Base-by-base conservation (phyloP, 495 filamentous ascomycete genomes). In the Hyaloscypha finlandica region DNA sequence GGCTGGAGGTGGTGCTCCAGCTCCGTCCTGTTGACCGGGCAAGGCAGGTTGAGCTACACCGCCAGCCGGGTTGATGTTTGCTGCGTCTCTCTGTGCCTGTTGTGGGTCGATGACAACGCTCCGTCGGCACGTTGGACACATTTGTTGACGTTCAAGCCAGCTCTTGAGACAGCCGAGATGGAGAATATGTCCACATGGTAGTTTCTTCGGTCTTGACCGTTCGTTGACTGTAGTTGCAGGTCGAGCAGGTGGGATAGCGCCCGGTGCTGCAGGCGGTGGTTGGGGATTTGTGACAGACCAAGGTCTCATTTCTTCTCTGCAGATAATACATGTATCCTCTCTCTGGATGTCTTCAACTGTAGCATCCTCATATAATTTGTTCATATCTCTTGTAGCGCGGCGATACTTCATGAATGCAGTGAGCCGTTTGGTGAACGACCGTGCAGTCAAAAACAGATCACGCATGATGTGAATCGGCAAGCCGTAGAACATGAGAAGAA, bases 91-190 rank as follows among this genome's bases (percentile, higher is more conserved):
- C 72, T 73, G 64, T 65, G 65, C 54, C 75, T 72, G 31, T 63
- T 71, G 64, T 54, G 67, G 59, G 61, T 63, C 59, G 74, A 65
- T 65, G 53, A 91, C 78, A 35, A 99, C 96, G 25, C 95, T 86
- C 35, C 92, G 84, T 64, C 95, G 88, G 75, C 95, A 99, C 4
- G 94, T 98, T 12, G 95, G 95, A 76, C 95, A 99, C 29, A 95
- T 93, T 76, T 98, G 96, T 76, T 99, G 95, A 63, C 95, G 88
- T 79, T 98, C 95, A n/a, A 99, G 81, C 95, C 95, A 99, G 75
- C 94, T 96, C 73, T 92, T 89, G 54, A 99, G 85, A 74, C 95
- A 99, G 22, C 92, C 88, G 69, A 97, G 92, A 77, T 99, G 95
- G 37, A 99, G 79, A 56, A 97, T 94, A 75, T 99, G 95, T 3